These are phyloP conservation scores for Pythium vanterpoolii DNA, from an alignment of 352 stramenopile species.

Conservation along the genomic window DNA sequence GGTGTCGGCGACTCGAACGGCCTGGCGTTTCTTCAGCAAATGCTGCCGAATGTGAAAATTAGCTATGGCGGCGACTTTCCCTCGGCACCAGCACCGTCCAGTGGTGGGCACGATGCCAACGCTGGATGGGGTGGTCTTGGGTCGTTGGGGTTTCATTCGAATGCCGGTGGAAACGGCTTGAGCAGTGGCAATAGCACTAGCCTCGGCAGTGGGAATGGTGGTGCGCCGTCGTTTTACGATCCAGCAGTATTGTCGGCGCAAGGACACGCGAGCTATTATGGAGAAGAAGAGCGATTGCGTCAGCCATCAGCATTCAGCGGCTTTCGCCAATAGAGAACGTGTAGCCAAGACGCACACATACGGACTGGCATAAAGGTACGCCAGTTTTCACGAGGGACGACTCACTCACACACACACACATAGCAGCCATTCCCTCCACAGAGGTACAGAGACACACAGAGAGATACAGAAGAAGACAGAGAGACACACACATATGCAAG, in stretches of 20 bases:
- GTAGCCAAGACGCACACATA: constrained; percentile 24
- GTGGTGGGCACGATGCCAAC: neutral
- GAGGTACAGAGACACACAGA: constrained; percentile 15
- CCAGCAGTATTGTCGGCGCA: constrained; percentile 39
- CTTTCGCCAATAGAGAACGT: constrained; percentile 29
- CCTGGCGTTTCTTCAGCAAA: constrained; percentile 81
- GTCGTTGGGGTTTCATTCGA: constrained; percentile 28
- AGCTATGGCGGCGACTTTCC: constrained; percentile 77
- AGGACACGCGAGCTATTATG: constrained; percentile 31
- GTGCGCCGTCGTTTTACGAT: constrained; percentile 44
- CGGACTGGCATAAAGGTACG: constrained; percentile 4
- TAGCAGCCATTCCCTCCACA: neutral
- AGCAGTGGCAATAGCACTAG: neutral
- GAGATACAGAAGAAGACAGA: constrained; percentile 11
- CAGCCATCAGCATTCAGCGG: constrained; percentile 28
- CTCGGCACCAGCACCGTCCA: constrained; percentile 9
- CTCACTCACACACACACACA: constrained; percentile 8
- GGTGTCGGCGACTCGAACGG: constrained; percentile 22
- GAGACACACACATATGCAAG: constrained; percentile 19
- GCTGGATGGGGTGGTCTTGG: constrained; percentile 15
- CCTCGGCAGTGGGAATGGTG: neutral
- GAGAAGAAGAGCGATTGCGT: constrained; percentile 31
- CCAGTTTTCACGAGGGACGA: constrained; percentile 2
- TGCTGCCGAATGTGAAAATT: constrained; percentile 88
- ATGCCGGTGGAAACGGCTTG: constrained; percentile 1